Percentiles rank a stretch among this genome's conserved stretches.
Evolutionary conservation across 768 basidiomycete species (phyloP).

Genomic region (Boletus bicolor): DNA sequence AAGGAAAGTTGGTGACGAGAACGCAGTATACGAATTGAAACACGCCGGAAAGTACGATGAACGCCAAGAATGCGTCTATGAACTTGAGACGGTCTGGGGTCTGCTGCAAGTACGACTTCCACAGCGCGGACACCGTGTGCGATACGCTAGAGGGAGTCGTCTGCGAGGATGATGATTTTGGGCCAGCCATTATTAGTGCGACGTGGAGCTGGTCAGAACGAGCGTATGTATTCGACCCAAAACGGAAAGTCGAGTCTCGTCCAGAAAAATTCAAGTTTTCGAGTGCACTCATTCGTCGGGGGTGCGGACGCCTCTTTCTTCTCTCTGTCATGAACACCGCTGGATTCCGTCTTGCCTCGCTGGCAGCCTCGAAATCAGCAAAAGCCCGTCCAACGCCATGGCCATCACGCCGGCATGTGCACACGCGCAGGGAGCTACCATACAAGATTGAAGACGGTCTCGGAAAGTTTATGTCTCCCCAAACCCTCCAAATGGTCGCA

Average conservation of each 20-base stretch:
- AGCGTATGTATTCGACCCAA: conserved; percentile 1
- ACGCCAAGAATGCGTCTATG: conserved; percentile 89
- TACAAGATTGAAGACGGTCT: conserved; percentile 72
- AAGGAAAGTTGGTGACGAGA: conserved; percentile 89
- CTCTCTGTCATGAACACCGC: conserved; percentile 21
- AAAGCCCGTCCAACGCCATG: conserved; percentile 13
- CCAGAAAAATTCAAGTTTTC: conserved; percentile 1
- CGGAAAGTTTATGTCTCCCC: conserved; percentile 72
- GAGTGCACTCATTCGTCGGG: not conserved
- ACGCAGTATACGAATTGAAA: conserved; percentile 91
- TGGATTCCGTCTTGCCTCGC: conserved; percentile 20
- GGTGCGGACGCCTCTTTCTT: not conserved
- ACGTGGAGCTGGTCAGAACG: conserved; percentile 22
- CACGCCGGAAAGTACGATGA: conserved; percentile 88
- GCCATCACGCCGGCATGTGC: conserved; percentile 37
- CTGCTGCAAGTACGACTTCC: conserved; percentile 71
- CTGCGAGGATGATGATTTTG: conserved; percentile 24
- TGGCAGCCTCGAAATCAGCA: conserved; percentile 15
- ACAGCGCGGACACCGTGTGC: conserved; percentile 53
- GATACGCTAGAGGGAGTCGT: conserved; percentile 15
- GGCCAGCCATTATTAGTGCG: conserved; percentile 31
- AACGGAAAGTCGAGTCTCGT: conserved; percentile 9
- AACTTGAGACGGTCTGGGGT: conserved; percentile 88
- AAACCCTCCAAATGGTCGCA: conserved; percentile 67
- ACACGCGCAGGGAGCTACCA: conserved; percentile 52